A percentile compares a stretch with the other conserved stretches of the same genome.
These are phyloP conservation scores for Cordyceps cateniannulata DNA, from an alignment of 2,329 filamentous ascomycete genomes.

Conservation along the genomic window DNA sequence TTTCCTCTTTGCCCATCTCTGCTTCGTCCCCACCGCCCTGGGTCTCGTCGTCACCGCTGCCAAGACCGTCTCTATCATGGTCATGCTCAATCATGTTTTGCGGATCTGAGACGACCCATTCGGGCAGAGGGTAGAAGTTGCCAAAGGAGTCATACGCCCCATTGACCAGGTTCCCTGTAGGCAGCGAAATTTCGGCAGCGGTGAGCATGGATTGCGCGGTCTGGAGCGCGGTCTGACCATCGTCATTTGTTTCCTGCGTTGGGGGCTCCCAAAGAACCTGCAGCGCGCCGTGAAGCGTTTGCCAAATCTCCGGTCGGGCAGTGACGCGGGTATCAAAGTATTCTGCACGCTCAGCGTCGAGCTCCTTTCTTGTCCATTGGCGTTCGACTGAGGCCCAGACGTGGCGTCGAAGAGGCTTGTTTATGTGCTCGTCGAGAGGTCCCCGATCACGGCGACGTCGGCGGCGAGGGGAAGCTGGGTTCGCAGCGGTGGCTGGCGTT, in stretches of 20 bases:
- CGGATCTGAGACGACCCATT: slow-evolving; percentile 64
- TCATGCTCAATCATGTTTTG: slow-evolving; percentile 41
- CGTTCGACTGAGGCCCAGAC: slow-evolving; percentile 58
- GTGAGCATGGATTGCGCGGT: slow-evolving; percentile 77
- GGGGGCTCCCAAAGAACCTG: slow-evolving; percentile 59
- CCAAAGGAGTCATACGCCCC: slow-evolving; percentile 68
- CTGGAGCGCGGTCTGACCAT: slow-evolving; percentile 37
- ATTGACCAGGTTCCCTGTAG: slow-evolving; percentile 64
- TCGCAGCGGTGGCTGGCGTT: slow-evolving; percentile 20
- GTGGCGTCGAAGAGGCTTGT: slow-evolving; percentile 60
- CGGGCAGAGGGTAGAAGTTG: slow-evolving; percentile 62
- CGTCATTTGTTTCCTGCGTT: slow-evolving; percentile 16
- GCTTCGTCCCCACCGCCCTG: slow-evolving; percentile 27
- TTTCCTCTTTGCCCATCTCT: slow-evolving; percentile 44
- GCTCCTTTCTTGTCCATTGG: slow-evolving; percentile 61
- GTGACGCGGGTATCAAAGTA: slow-evolving; percentile 90
- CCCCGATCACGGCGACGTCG: slow-evolving; percentile 30
- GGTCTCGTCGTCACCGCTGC: slow-evolving; percentile 29
- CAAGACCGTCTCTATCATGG: slow-evolving; percentile 28
- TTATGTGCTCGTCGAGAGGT: slow-evolving; percentile 58
- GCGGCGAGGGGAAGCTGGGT: slow-evolving; percentile 19
- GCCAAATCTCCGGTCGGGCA: slow-evolving; percentile 73
- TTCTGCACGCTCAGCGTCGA: slow-evolving; percentile 66
- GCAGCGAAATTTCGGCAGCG: slow-evolving; percentile 69
- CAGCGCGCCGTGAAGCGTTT: slow-evolving; percentile 61